Conservation (phyloP, 2,329 filamentous ascomycete genomes). For the Akanthomyces dipterigenus region DNA sequence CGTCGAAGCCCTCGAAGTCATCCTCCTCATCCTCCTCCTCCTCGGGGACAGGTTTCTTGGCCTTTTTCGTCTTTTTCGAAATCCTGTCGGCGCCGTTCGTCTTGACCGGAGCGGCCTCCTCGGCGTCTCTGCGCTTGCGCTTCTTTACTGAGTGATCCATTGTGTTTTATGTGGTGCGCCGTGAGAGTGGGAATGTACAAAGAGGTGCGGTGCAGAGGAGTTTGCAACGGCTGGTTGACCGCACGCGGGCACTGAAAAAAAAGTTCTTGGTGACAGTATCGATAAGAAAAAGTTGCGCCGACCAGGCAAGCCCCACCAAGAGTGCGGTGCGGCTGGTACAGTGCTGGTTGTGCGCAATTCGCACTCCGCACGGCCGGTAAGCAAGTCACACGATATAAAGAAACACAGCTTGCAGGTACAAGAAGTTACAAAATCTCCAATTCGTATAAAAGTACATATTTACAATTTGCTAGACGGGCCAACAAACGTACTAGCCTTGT, state of each 20-base stretch:
- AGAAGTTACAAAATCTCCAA: neutral
- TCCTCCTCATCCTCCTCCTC: conserved; percentile 22
- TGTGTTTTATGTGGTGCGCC: conserved; percentile 7
- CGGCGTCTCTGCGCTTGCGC: conserved; percentile 33
- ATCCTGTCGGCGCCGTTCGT: conserved; percentile 13
- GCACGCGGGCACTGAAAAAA: conserved; percentile 12
- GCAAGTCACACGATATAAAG: neutral
- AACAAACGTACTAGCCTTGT: conserved; percentile 53
- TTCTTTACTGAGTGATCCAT: conserved; percentile 36
- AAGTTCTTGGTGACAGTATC: conserved; percentile 8
- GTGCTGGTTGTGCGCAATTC: neutral
- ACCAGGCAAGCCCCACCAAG: neutral
- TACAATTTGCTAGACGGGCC: conserved; percentile 36
- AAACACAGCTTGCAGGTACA: neutral
- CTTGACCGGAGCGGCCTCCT: conserved; percentile 22
- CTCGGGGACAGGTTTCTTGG: conserved; percentile 28
- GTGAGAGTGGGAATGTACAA: neutral
- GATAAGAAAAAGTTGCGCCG: conserved; percentile 10
- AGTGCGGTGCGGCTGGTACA: neutral
- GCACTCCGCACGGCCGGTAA: conserved; percentile 14
- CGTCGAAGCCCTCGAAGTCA: conserved; percentile 24
- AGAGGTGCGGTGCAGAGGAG: neutral
- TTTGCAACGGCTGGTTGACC: neutral
- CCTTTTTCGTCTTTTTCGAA: conserved; percentile 36
- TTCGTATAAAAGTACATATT: conserved; percentile 11